Conservation (phyloP, 352 stramenopile genomes). For the Globisporangium spiculum region DNA sequence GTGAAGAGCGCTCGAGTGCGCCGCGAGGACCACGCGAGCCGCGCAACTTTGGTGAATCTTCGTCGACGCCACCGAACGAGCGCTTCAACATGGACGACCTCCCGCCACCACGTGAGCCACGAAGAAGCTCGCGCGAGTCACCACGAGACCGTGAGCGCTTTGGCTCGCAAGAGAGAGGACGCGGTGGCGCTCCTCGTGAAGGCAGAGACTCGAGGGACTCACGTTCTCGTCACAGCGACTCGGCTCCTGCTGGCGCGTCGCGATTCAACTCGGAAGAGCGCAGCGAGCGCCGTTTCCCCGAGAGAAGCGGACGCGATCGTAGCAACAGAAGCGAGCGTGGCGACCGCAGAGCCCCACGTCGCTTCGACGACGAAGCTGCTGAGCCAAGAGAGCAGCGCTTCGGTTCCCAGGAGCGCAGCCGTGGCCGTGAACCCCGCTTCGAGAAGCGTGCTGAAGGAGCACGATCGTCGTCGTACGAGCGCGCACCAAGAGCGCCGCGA, state of each 20-base stretch:
- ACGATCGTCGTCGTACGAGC: conserved; percentile 1
- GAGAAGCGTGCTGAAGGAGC: conserved; percentile 6
- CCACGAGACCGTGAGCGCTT: conserved; percentile 3
- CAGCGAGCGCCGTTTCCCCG: neutral
- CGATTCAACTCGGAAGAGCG: conserved; percentile 14
- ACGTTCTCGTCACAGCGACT: conserved; percentile 5
- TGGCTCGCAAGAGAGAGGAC: conserved; percentile 1
- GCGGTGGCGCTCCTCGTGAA: neutral
- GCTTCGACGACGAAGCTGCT: neutral
- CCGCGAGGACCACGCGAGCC: conserved; percentile 5
- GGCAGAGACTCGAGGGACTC: neutral
- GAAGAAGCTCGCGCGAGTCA: neutral
- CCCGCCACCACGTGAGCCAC: neutral
- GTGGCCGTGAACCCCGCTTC: neutral
- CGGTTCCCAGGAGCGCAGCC: neutral
- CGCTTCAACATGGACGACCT: conserved; percentile 13
- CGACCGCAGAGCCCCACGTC: neutral
- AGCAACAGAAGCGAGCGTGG: neutral
- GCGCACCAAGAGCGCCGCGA: conserved; percentile 2
- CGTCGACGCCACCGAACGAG: conserved; percentile 8
- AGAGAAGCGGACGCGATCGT: neutral
- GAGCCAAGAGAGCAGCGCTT: neutral
- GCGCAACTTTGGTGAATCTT: conserved; percentile 18
- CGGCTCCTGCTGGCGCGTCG: neutral
- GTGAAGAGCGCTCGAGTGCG: conserved; percentile 2